Conservation (phyloP, 2,329 filamentous ascomycete species). For the Lojkania enalia region DNA sequence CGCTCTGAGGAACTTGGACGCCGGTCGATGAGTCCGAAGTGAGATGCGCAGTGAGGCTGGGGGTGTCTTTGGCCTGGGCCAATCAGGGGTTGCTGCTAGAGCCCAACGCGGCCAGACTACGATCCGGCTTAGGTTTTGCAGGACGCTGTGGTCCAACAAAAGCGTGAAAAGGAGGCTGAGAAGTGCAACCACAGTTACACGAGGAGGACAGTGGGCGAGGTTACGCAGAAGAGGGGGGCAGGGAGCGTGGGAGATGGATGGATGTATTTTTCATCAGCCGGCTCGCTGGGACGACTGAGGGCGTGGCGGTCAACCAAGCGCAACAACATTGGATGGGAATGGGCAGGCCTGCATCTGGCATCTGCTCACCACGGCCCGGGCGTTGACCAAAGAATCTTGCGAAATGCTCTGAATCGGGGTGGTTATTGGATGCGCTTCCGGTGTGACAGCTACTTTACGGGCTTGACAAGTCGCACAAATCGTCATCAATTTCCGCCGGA, state of each 20-base stretch:
- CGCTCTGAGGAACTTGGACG: not conserved
- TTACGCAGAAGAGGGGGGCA: not conserved
- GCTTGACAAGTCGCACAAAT: not conserved
- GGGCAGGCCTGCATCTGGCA: no score
- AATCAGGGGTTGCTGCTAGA: not conserved
- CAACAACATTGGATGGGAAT: no score
- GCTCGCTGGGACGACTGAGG: no score
- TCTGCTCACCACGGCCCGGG: no score
- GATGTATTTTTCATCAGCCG: not conserved
- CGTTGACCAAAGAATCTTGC: no score
- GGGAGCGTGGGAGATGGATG: not conserved
- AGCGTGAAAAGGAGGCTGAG: not conserved
- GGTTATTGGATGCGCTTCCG: not conserved
- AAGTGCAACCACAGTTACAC: not conserved
- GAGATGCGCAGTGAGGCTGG: slow-evolving; percentile 1
- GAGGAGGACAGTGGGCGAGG: not conserved
- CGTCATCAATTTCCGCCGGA: no score
- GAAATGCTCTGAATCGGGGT: no score
- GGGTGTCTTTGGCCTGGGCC: not conserved
- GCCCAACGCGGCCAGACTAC: slow-evolving; percentile 1
- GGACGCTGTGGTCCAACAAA: not conserved
- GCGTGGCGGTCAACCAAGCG: no score
- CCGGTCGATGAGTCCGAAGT: not conserved
- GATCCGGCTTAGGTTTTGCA: not conserved
- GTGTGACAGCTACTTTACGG: not conserved